Conservation (phyloP, 495 filamentous ascomycete genomes). For the Evernia prunastri region DNA sequence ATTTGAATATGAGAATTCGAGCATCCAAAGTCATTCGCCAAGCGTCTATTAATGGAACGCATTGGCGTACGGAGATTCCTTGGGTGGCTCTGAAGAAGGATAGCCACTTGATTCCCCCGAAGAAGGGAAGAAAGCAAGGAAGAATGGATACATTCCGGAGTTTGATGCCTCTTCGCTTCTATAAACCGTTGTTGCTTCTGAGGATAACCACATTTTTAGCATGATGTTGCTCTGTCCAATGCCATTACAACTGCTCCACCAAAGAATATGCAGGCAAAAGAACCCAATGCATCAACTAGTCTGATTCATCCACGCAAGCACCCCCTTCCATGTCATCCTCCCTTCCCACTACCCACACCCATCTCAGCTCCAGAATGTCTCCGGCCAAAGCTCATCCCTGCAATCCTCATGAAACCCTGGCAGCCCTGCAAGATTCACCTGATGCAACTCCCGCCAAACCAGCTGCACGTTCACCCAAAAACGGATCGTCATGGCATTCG, state of each 20-base stretch:
- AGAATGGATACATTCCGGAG: neutral
- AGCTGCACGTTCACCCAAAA: neutral
- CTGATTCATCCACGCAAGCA: neutral
- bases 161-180: neutral
- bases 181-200: neutral
- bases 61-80: neutral
- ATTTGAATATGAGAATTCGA: neutral
- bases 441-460: neutral
- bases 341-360: no score
- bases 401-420: neutral
- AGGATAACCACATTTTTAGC: neutral
- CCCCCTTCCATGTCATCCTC: neutral
- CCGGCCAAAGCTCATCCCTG: neutral
- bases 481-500: neutral
- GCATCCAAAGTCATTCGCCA: neutral
- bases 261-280: neutral
- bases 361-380: no score
- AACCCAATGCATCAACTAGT: neutral
- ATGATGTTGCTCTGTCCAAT: neutral
- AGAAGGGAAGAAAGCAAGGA: neutral
- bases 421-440: neutral
- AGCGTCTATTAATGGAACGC: neutral
- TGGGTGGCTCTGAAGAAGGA: neutral
- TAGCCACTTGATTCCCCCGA: neutral
- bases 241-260: neutral